Evolutionary conservation across 2,329 filamentous ascomycete genomes (phyloP), one percentile per base, ranked within the genome.

Genomic region (Cadophora malorum): DNA sequence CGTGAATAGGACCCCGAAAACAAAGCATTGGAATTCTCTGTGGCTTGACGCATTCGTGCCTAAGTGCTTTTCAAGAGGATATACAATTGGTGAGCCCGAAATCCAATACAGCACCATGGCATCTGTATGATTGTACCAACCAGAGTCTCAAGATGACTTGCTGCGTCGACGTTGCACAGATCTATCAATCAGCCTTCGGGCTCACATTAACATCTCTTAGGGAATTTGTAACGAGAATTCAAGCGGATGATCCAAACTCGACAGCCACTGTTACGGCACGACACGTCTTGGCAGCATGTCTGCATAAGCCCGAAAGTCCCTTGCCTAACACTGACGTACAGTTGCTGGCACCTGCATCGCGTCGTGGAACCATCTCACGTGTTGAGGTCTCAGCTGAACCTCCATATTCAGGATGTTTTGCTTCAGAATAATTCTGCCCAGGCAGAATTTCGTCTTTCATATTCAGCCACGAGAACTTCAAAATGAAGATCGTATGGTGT

Each of bases 31-130:
- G n/a, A 23, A 41, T 21, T 8, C 31, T 14, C 10, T 38, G 31
- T 58, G 55, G 55, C 55, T 41, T 58, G 55, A 58, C 55, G 55
- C 55, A 38, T 58, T 38, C 55, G 4, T 58, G 33, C 55, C 55
- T 31, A 38, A 58, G 23, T 38, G 12, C 41, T 16, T 16, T 45
- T 14, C 35, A 38, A 14, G 35, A 38, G 35, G 35, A 38, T 12
- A 16, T 3, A 16, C 41, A 45, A 19, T 19, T 9, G 4, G 28
- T 56, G 6, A 35, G 28, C 35, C 19, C 6, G 8, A 33, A 56
- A 10, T 21, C 19, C 50, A 35, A 41, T 23, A 14, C 53, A 33
- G n/a, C 21, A n/a, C 53, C 33, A 35, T 35, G 31, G 31, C 12
- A 38, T 58, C 16, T 10, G 12, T 31, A 9, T 25, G 21, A 58